Evolutionary conservation across 129 eudicot species (phyloP).

Genomic region (sunflower (Helianthus annuus)): DNA sequence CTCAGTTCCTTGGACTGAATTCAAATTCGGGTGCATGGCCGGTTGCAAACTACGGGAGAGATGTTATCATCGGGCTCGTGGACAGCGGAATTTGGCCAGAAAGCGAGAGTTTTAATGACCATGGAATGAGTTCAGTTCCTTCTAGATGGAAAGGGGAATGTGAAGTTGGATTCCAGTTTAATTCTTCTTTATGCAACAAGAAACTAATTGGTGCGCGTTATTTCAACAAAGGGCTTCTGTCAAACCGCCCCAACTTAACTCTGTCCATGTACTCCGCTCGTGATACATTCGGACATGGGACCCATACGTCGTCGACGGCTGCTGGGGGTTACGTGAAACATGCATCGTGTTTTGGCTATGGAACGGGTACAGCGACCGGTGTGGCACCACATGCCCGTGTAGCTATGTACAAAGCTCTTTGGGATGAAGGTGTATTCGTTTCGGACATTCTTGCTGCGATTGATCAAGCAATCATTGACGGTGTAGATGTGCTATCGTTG

Average conservation of each 20-base stretch:
- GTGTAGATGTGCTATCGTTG: slow-evolving; percentile 67
- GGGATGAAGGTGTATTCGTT: slow-evolving; percentile 52
- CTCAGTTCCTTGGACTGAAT: slow-evolving; percentile 68
- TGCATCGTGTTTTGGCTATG: slow-evolving; percentile 73
- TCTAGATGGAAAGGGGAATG: slow-evolving; percentile 77
- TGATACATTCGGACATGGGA: slow-evolving; percentile 76
- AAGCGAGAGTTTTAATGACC: slow-evolving; percentile 63
- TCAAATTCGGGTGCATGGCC: slow-evolving; percentile 67
- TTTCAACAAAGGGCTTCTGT: slow-evolving; percentile 67
- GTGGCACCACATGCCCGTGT: slow-evolving; percentile 72
- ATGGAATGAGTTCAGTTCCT: slow-evolving; percentile 58
- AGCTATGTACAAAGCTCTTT: slow-evolving; percentile 73
- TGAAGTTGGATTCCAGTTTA: slow-evolving; percentile 55
- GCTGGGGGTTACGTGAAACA: slow-evolving; percentile 51
- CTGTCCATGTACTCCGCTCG: slow-evolving; percentile 64
- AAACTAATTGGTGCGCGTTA: slow-evolving; percentile 77
- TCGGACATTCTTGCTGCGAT: slow-evolving; percentile 76
- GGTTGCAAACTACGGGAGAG: slow-evolving; percentile 42
- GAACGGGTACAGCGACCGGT: slow-evolving; percentile 54
- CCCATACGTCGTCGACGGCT: slow-evolving; percentile 87
- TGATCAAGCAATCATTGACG: slow-evolving; percentile 73
- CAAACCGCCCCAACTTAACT: slow-evolving; percentile 43
- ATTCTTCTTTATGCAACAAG: slow-evolving; percentile 63
- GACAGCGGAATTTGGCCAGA: slow-evolving; percentile 90
- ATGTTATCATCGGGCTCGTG: slow-evolving; percentile 71